These are phyloP conservation scores for Phaeodactylum tricornutum DNA, from an alignment of 108 stramenopile species.

Conservation along the genomic window DNA sequence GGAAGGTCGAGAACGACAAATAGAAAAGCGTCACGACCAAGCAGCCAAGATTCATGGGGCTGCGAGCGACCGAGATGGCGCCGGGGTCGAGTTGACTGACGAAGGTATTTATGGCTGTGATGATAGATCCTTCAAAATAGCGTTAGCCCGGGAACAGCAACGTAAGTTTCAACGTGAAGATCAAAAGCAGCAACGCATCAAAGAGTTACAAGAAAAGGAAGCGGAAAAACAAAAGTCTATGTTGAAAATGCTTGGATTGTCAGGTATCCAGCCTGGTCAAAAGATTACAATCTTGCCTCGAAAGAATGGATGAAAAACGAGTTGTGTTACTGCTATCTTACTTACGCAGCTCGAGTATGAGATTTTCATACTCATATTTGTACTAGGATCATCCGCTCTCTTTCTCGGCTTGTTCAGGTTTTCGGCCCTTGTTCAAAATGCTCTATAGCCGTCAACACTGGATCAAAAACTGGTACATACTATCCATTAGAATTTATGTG, in stretches of 20 bases:
- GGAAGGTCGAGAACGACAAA: conserved; percentile 40
- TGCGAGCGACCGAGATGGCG: conserved; percentile 31
- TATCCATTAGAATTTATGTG: too few relatives aligned
- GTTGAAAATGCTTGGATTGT: conserved; percentile 55
- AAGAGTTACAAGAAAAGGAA: conserved; percentile 51
- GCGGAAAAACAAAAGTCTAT: conserved; percentile 48
- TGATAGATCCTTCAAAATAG: conserved; percentile 24
- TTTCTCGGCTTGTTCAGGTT: too few relatives aligned
- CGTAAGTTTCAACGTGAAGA: conserved; percentile 24
- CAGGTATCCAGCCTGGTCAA: conserved; percentile 45
- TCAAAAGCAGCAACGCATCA: conserved; percentile 18
- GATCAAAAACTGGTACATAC: too few relatives aligned
- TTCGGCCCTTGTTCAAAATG: too few relatives aligned
- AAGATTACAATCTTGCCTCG: conserved; percentile 53
- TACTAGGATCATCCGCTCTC: too few relatives aligned
- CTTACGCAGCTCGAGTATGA: too few relatives aligned
- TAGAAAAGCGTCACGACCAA: conserved; percentile 41
- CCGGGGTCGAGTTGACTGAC: conserved; percentile 39
- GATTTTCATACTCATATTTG: too few relatives aligned
- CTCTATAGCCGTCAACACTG: too few relatives aligned
- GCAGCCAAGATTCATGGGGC: conserved; percentile 47
- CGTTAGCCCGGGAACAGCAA: conserved; percentile 30
- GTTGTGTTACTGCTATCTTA: neutral
- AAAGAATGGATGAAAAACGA: conserved; percentile 14
- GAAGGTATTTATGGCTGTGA: conserved; percentile 43